Evolutionary conservation across 1,284 basidiomycete genomes (phyloP), one percentile per base, ranked within the genome.

Genomic region (Sporisorium exsertum): DNA sequence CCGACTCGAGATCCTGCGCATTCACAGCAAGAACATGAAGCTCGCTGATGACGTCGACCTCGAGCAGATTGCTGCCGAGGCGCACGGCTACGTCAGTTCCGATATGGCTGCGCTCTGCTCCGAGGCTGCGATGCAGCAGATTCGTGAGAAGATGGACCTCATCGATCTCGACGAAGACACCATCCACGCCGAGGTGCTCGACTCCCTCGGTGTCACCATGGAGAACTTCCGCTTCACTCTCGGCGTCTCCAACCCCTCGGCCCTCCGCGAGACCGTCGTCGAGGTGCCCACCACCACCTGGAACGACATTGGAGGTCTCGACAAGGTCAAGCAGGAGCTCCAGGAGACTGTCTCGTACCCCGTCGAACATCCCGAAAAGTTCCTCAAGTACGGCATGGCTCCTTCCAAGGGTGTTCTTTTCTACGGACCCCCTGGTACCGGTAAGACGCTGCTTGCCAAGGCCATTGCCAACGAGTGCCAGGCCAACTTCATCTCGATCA

Each of bases 21-120:
- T 99, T 78, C 96, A 98, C 89, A 99, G 96, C 66, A 99, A 98
- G 91, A 99, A 99, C 89, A 99, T 99, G 96, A 99, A 98, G 88
- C 89, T 99, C 49, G 91, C 87, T 18, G 95, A 98, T 65, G 97
- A 99, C 82, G 96, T 99, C 53, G 97, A 99, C 83, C 90, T 99
- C 62, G 96, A 99, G 20, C 81, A 93, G 91, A 98, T 99, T 81
- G 96, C 96, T 57, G 94, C 95, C 55, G 97, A 99, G 87, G 99
- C 96, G 4, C 96, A 99, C 87, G 96, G 96, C 86, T 99, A 99
- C 85, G 96, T 99, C 82, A 97, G 96, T 86, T 97, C 97, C 47
- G 97, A 99, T 89, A 87, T 99, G 69, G 97, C 96, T 13, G 93
- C 96, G 9, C 90, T 99, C 32, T 97, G 95, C 87, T 97, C 94